phyloP scores from a whole-genome alignment of 345 rosid species.

The Microcos paniculata region DNA sequence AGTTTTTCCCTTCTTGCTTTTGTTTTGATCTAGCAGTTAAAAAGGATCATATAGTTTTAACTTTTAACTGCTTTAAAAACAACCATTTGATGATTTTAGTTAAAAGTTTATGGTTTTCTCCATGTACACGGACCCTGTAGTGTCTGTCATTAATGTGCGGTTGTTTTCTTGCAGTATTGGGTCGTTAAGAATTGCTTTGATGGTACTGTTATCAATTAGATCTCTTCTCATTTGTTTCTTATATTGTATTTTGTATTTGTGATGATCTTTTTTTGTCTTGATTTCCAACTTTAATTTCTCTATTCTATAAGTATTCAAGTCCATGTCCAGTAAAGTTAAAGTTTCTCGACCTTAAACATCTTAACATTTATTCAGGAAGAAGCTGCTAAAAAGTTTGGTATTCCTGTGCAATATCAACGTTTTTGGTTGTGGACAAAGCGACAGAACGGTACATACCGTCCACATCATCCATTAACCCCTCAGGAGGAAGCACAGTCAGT shows the following conservation, averaged over 20 bases:
- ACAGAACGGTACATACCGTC: constrained; percentile 76
- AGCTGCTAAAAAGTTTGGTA: constrained; percentile 63
- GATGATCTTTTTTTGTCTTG: not conserved
- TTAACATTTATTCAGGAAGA: constrained; percentile 45
- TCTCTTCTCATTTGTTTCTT: not conserved
- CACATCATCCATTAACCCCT: constrained; percentile 55
- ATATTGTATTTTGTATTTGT: not conserved
- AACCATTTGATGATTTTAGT: not conserved
- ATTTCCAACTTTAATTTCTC: not conserved
- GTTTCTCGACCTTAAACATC: not conserved
- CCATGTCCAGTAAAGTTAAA: not conserved
- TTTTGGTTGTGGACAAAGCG: constrained; percentile 90
- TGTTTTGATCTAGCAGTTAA: not conserved
- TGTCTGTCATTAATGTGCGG: not conserved
- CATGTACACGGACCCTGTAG: not conserved
- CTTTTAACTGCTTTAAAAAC: not conserved
- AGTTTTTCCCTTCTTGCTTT: not conserved
- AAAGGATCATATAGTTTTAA: not conserved
- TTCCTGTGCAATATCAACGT: constrained; percentile 66
- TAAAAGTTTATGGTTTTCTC: constrained; percentile 4
- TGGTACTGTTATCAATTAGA: not conserved
- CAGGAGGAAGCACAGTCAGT: constrained; percentile 68
- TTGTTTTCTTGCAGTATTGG: not conserved
- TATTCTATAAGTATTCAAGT: not conserved
- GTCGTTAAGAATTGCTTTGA: not conserved